phyloP scores from a whole-genome alignment of 192 early-diverging fungal species.

The Allomyces arbusculus region DNA sequence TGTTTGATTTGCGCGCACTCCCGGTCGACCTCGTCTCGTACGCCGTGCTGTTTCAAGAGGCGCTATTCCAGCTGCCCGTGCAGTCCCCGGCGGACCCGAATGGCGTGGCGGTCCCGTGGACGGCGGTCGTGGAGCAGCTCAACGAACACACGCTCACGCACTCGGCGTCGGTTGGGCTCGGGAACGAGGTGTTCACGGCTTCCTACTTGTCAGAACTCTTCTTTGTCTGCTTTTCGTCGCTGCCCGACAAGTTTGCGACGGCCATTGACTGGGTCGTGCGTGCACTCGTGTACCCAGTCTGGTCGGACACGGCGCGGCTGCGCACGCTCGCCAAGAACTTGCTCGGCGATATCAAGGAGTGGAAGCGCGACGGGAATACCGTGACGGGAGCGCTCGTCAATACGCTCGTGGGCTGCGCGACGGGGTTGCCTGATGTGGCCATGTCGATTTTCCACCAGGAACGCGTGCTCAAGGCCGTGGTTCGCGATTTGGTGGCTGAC shows the following conservation, averaged over 20 bases:
- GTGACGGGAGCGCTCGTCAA: conserved; percentile 23
- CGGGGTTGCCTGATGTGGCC: neutral
- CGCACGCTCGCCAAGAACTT: conserved; percentile 48
- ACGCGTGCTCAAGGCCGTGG: neutral
- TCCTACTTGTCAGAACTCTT: conserved; percentile 37
- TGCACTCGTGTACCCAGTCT: conserved; percentile 38
- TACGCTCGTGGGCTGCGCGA: neutral
- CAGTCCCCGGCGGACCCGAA: conserved; percentile 18
- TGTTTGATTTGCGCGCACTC: conserved; percentile 24
- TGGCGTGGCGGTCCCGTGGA: no score
- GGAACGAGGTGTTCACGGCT: conserved; percentile 18
- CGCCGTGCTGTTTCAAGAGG: conserved; percentile 54
- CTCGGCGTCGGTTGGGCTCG: conserved; percentile 21
- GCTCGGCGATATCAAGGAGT: conserved; percentile 34
- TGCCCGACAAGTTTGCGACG: conserved; percentile 11
- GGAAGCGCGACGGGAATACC: conserved; percentile 40
- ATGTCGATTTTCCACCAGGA: neutral
- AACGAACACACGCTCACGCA: conserved; percentile 23
- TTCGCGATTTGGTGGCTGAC: no score
- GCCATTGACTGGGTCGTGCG: conserved; percentile 25
- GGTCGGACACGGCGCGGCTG: conserved; percentile 42
- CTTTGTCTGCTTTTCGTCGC: conserved; percentile 19
- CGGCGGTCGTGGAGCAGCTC: conserved; percentile 11
- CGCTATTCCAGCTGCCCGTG: conserved; percentile 40
- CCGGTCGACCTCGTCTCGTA: conserved; percentile 41